phyloP scores from a whole-genome alignment of 2,329 filamentous ascomycete species.

The Harringtonia aguacate region DNA sequence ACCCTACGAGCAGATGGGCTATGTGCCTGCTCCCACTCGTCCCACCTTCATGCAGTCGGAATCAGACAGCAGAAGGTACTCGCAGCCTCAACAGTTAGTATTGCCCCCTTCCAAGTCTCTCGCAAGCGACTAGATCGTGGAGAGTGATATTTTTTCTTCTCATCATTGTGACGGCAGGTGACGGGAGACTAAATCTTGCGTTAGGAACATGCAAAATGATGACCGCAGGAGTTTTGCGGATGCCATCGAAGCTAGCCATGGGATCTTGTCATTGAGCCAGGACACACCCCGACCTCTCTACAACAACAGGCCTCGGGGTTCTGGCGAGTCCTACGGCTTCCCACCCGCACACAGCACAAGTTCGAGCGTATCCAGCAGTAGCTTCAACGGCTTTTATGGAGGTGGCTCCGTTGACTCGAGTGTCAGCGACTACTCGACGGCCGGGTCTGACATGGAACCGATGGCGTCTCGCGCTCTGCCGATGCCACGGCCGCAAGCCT shows the following conservation, averaged over 20 bases:
- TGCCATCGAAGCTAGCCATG: constrained; percentile 82
- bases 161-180: no score
- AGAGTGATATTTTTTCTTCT: no score
- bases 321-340: constrained; percentile 83
- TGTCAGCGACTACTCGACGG: constrained; percentile 87
- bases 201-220: constrained; percentile 41
- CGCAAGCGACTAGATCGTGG: no score
- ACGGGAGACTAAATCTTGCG: background rate
- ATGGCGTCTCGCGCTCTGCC: constrained; percentile 74
- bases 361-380: constrained; percentile 81
- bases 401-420: constrained; percentile 74
- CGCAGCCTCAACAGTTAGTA: constrained; percentile 3
- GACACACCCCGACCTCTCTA: constrained; percentile 90
- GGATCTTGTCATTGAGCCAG: constrained; percentile 93
- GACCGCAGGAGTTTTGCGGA: constrained; percentile 69
- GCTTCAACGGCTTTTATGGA: constrained; percentile 68
- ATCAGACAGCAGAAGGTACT: constrained; percentile 24
- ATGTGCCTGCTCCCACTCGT: constrained; percentile 55
- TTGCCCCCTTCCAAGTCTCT: background rate
- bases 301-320: constrained; percentile 55
- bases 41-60: constrained; percentile 32
- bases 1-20: constrained; percentile 68
- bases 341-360: constrained; percentile 73
- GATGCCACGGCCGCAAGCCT: constrained; percentile 65
- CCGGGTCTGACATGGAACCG: constrained; percentile 76